Base-by-base conservation (phyloP, 139 green algal species). In the Coelastrella sp. region DNA sequence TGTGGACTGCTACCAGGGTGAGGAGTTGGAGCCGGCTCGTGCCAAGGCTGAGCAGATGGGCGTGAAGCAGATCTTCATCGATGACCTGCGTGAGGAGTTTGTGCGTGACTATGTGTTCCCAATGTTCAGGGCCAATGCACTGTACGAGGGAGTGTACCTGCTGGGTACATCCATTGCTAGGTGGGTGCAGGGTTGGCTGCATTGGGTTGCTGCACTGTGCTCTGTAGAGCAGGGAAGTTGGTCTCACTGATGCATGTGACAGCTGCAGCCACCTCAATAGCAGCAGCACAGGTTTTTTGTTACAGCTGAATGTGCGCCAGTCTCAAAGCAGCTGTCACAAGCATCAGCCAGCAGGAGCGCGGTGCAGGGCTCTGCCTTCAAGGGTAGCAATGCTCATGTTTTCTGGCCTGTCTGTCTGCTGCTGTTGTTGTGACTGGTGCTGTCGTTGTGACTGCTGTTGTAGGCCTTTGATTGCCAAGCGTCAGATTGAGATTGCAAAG, bases 81-180 rank as follows among this genome's bases (percentile, higher is more conserved):
- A 99, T 64, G 98, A 99, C 93, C 87, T 99, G 88, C 94, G 97
- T 5, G 98, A 99, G 93, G 98, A 99, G 93, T 99, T 99, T 95
- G 97, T 99, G 76, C 90, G 93, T 3, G 98, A 99, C 89, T 99
- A 98, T 92, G 97, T 99, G 47, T 99, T 99, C 91, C 98, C 98
- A 83, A 99, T 99, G 97, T 99, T 99, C 94, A 92, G 98, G 22
- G 98, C 98, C 79, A 99, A 99, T 92, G 93, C 97, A 0, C 91
- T 98, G 78, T 99, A 99, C 92, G 98, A 99, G 95, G 97, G 98
- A 65, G 94, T 95, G n/a, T 99, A 99, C 94, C 93, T 99, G 85
- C 93, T 99, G 78, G 98, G 98, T 60, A 99, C 98, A 13, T 99
- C 98, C 84, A 99, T 99, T 89, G 98, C 98, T 10, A 80, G 85